Conservation (phyloP, 805 yeast genomes). For the Candida manassasensis region DNA sequence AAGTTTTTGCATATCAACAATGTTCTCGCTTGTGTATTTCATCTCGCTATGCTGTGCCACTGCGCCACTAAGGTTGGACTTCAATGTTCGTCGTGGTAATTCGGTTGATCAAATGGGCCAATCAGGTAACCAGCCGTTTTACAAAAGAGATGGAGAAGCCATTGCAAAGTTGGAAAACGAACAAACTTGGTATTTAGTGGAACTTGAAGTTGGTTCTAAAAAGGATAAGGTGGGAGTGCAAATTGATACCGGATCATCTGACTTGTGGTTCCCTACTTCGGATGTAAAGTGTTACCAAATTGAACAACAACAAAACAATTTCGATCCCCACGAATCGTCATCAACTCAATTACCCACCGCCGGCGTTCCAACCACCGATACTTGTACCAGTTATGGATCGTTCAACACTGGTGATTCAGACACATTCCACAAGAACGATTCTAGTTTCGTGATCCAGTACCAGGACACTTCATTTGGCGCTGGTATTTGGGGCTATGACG, state of each 20-base stretch:
- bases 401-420: constrained; percentile 9
- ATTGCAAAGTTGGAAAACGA: neutral
- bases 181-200: constrained; percentile 3
- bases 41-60: neutral
- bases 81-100: constrained; percentile 3
- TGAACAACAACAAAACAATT: neutral
- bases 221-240: constrained; percentile 13
- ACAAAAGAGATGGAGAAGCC: constrained; percentile 2
- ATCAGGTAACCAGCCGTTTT: neutral
- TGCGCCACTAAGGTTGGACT: constrained; percentile 1
- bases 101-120: neutral
- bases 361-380: constrained; percentile 33
- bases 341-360: neutral
- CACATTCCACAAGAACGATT: neutral
- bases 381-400: constrained; percentile 30
- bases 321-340: too few relatives aligned
- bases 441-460: constrained; percentile 22
- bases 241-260: constrained; percentile 18
- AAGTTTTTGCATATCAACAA: too few relatives aligned
- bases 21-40: too few relatives aligned
- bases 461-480: constrained; percentile 45
- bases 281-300: constrained; percentile 9
- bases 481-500: constrained; percentile 44
- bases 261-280: constrained; percentile 17
- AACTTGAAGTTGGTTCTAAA: constrained; percentile 18